Conservation (phyloP, 805 yeast species). For the Candida coquimbonensis region DNA sequence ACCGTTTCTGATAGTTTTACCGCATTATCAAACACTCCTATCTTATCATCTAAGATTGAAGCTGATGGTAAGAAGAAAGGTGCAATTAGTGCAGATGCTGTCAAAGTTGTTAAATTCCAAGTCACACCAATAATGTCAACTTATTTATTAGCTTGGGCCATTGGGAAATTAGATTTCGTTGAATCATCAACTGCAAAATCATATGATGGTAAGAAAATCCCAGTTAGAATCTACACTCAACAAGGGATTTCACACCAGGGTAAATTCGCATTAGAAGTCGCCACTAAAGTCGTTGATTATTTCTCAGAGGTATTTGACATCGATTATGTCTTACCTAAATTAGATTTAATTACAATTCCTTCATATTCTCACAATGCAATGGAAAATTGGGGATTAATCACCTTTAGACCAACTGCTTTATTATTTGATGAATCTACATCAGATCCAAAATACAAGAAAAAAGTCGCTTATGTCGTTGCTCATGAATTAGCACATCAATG, state of each 20-base stretch:
- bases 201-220: slow-evolving; percentile 54
- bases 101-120: slow-evolving; percentile 39
- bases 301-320: slow-evolving; percentile 68
- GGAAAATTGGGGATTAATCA: slow-evolving; percentile 82
- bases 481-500: slow-evolving; percentile 90
- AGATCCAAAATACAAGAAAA: slow-evolving; percentile 51
- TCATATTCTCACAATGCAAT: slow-evolving; percentile 82
- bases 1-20: slow-evolving; percentile 49
- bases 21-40: slow-evolving; percentile 63
- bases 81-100: slow-evolving; percentile 28
- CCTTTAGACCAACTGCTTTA: slow-evolving; percentile 74
- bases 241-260: slow-evolving; percentile 71
- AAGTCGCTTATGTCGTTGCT: slow-evolving; percentile 79
- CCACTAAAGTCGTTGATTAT: slow-evolving; percentile 66
- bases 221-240: slow-evolving; percentile 78
- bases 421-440: slow-evolving; percentile 64
- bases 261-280: slow-evolving; percentile 60
- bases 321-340: slow-evolving; percentile 73
- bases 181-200: slow-evolving; percentile 34
- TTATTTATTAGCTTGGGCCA: slow-evolving; percentile 73
- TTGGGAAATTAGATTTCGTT: slow-evolving; percentile 70
- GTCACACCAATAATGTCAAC: slow-evolving; percentile 79
- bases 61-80: slow-evolving; percentile 43
- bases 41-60: slow-evolving; percentile 37
- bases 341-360: slow-evolving; percentile 75